These are phyloP conservation scores for Clitopilus hobsonii DNA, from an alignment of 768 basidiomycete genomes.

Conservation along the genomic window DNA sequence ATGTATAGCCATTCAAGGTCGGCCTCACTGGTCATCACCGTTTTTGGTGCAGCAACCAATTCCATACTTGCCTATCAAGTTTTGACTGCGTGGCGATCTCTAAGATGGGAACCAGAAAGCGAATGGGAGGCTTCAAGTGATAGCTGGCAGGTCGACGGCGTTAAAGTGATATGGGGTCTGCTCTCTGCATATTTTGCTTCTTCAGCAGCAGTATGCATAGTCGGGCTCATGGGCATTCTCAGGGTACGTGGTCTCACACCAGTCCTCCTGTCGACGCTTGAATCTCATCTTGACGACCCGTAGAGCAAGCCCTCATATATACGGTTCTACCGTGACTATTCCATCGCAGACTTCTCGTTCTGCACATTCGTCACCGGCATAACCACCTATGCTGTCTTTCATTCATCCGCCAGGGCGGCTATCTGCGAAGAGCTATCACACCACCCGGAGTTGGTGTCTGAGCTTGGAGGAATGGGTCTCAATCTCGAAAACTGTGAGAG, in stretches of 20 bases:
- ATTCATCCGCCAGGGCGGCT: slow-evolving; percentile 46
- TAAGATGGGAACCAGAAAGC: slow-evolving; percentile 42
- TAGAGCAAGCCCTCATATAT: slow-evolving; percentile 63
- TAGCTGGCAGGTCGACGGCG: slow-evolving; percentile 34
- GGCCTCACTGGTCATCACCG: slow-evolving; percentile 21
- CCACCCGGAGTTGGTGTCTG: slow-evolving; percentile 71
- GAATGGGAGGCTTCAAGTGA: slow-evolving; percentile 41
- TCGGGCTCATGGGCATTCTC: slow-evolving; percentile 67
- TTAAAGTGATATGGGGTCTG: slow-evolving; percentile 56
- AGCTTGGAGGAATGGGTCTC: slow-evolving; percentile 66
- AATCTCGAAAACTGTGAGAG: slow-evolving; percentile 78
- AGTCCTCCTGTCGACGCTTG: neutral
- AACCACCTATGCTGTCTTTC: slow-evolving; percentile 57
- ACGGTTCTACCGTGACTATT: slow-evolving; percentile 79
- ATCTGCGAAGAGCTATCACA: slow-evolving; percentile 74
- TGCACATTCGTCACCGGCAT: slow-evolving; percentile 53
- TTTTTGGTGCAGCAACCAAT: slow-evolving; percentile 25
- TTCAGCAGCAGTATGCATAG: slow-evolving; percentile 55
- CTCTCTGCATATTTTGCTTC: slow-evolving; percentile 63
- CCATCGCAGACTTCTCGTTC: slow-evolving; percentile 74
- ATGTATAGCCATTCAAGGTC: slow-evolving; percentile 17
- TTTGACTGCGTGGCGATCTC: slow-evolving; percentile 18
- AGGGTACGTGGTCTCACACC: slow-evolving; percentile 40
- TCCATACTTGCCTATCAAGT: slow-evolving; percentile 24
- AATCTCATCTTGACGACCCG: neutral